phyloP scores from a whole-genome alignment of 108 stramenopile species.

The Cyclotella choctawhatcheeana region DNA sequence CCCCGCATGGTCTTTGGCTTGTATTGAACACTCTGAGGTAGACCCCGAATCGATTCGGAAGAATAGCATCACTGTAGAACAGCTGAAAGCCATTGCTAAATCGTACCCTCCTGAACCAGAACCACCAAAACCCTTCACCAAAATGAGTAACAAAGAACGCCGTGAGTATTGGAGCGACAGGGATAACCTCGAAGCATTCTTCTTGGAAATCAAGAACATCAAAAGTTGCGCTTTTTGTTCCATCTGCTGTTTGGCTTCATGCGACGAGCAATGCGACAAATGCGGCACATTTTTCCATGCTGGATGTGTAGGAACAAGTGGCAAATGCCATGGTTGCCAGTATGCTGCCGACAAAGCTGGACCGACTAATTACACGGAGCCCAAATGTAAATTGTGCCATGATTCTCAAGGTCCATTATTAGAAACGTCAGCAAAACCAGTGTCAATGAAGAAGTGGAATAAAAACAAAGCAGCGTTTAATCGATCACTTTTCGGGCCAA shows the following conservation, averaged over 20 bases:
- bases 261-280: conserved; percentile 55
- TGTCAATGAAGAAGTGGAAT: conserved; percentile 65
- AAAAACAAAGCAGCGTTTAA: conserved; percentile 53
- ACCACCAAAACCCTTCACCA: conserved; percentile 68
- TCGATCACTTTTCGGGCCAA: conserved; percentile 61
- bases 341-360: conserved; percentile 45
- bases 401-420: conserved; percentile 61
- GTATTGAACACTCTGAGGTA: conserved; percentile 74
- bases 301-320: conserved; percentile 51
- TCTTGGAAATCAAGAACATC: conserved; percentile 53
- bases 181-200: conserved; percentile 63
- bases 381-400: conserved; percentile 77
- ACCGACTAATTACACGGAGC: conserved; percentile 40
- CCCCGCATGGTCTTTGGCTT: conserved; percentile 80
- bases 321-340: conserved; percentile 56
- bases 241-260: conserved; percentile 54
- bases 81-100: conserved; percentile 65
- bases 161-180: conserved; percentile 49
- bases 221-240: conserved; percentile 67
- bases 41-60: conserved; percentile 49
- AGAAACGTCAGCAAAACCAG: conserved; percentile 53
- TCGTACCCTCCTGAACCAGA: conserved; percentile 73
- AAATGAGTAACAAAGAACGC: conserved; percentile 65
- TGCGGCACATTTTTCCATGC: conserved; percentile 65
- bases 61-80: conserved; percentile 50